Evolutionary conservation across 2,329 filamentous ascomycete genomes (phyloP), one percentile per base, ranked within the genome.

Genomic region (Cercospora canescens): DNA sequence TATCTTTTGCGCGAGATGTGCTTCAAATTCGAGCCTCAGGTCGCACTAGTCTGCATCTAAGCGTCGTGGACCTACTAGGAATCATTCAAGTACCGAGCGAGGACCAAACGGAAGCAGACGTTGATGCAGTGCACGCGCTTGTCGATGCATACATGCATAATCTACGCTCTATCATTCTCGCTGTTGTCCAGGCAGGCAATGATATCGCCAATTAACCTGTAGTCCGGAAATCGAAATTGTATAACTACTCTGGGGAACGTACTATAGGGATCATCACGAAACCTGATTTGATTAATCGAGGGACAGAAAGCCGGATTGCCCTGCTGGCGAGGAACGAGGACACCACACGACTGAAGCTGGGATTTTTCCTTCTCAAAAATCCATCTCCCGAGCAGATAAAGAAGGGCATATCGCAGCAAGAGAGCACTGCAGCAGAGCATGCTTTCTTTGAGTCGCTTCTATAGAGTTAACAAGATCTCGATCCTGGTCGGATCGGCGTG

Each of bases 201-300:
- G 82, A 86, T 60, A 75, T 83, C 30, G 79, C 78, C 0, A 84
- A 78, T 0, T 81, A 85, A 60, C 78, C 81, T 35, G 83, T 85
- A 39, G 71, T 84, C 1, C 72, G 79, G 28, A 70, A 80, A 45
- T 81, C 82, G 50, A 75, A 75, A 8, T 68, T 76, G 6, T 66
- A 68, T 11, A 80, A 82, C 65, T 60, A 63, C 6, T 35, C 70
- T 1, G 77, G 77, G 4, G 62, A 70, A 8, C 68, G 78, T 6
- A 80, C 78, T 6, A 63, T 80, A 21, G 78, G 78, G 14, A 72
- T 80, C 1, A 59, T 80, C 16, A 80, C 78, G 1, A 80, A 79
- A 69, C 76, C 76, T 6, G 77, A 79, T 65, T 63, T 77, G 1
- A 74, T 79, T 6, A 72, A 74, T 26, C 68, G 69, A 55, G 71